Base-by-base conservation (phyloP, 345 rosid species). In the Populus tremula region DNA sequence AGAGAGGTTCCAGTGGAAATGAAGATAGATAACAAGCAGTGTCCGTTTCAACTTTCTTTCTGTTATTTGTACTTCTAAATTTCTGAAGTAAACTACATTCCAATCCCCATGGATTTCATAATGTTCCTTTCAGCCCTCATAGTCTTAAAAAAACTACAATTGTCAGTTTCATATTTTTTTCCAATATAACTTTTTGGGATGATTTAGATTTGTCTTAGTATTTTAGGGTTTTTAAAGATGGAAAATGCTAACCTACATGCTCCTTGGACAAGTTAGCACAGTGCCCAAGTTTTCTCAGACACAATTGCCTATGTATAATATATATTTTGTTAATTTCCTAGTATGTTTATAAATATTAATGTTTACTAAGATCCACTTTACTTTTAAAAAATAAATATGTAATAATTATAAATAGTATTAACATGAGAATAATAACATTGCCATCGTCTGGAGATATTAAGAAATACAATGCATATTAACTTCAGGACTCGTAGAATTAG, bases 401-500 rank as follows among this genome's bases (percentile, higher is more conserved):
- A 39, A 8, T 39, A 10, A 39, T 39, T 39, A 39, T 39, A 39
- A 8, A 39, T 39, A 39, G 43, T 39, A 39, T 8, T 39, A 10
- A 2, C 12, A 39, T 39, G 43, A 39, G 2, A 39, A 2, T 39
- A 39, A 39, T 39, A 8, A 39, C 10, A 39, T 39, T 39, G 11
- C 0, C 43, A 39, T 39, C 2, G 0, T 39, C 2, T 0, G 2
- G 43, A 39, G 10, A 8, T 39, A 8, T 8, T 8, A 8, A 39
- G 2, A 9, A 8, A 39, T 8, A 2, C 5, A 33, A 33, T 33
- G 2, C 0, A 31, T 31, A 31, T 31, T 31, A 31, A 31, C 0
- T 31, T 31, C 0, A 31, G 0, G 3, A 0, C 3, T 0, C 0
- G 33, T 31, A 0, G 2, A 0, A 31, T 31, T 31, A 31, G 33